These are phyloP conservation scores for Ceraceosorus guamensis DNA, from an alignment of 1,284 basidiomycete genomes.

Conservation along the genomic window DNA sequence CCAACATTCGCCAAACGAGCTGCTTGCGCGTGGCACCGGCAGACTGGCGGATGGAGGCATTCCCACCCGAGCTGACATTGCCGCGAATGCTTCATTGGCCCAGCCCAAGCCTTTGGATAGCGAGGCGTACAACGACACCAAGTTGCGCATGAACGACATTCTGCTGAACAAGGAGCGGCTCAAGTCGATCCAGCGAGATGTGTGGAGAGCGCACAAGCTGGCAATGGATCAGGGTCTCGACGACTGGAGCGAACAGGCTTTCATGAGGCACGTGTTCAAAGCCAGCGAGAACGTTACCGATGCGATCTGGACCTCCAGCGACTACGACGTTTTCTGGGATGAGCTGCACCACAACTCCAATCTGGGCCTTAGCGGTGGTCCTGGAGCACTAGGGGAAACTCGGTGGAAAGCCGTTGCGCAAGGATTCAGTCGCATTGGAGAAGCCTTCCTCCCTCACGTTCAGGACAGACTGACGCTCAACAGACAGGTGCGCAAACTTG, in stretches of 20 bases:
- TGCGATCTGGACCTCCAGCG: background rate
- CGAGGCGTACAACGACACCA: background rate
- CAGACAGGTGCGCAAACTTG: background rate
- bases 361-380: background rate
- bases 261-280: background rate
- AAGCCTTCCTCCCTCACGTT: slow-evolving; percentile 15
- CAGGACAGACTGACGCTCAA: background rate
- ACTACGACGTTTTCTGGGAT: background rate
- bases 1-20: slow-evolving; percentile 17
- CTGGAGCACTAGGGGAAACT: background rate
- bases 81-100: slow-evolving; percentile 7
- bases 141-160: background rate
- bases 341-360: background rate
- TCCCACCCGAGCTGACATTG: slow-evolving; percentile 20
- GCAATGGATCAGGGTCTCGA: background rate
- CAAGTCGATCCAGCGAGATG: background rate
- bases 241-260: background rate
- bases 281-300: background rate
- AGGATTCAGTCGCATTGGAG: slow-evolving; percentile 21
- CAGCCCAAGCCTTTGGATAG: background rate
- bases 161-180: background rate
- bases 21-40: slow-evolving; percentile 5
- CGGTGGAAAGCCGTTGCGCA: slow-evolving; percentile 29
- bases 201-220: slow-evolving; percentile 1
- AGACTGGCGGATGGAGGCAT: slow-evolving; percentile 12